Percentiles rank a stretch among this genome's conserved stretches.
phyloP scores from a whole-genome alignment of 371 early-diverging fungal species.

The Cladochytrium tenue region DNA sequence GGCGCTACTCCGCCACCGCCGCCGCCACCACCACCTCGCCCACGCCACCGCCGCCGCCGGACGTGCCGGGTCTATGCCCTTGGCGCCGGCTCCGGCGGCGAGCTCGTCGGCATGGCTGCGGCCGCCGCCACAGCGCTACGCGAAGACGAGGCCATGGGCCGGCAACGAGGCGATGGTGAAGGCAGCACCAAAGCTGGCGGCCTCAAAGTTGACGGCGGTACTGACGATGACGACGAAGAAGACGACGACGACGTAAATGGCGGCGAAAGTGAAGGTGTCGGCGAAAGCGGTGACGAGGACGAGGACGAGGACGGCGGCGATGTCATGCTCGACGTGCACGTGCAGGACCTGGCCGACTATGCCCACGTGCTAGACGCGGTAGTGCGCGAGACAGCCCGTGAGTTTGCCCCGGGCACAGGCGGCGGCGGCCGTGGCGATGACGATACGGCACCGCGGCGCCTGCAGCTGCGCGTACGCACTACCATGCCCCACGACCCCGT shows the following conservation, averaged over 20 bases:
- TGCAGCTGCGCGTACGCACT: not conserved
- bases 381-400: not conserved
- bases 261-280: too few species aligned
- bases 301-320: not conserved
- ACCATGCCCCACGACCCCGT: not conserved
- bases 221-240: too few species aligned
- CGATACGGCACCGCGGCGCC: not conserved
- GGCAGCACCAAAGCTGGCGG: not conserved
- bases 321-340: constrained; percentile 32
- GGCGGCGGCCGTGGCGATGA: not conserved
- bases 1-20: too few species aligned
- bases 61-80: constrained; percentile 28
- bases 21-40: too few species aligned
- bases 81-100: constrained; percentile 88
- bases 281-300: too few species aligned
- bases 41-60: too few species aligned
- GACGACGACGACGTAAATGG: too few species aligned
- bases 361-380: constrained; percentile 5
- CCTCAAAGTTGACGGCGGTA: not conserved
- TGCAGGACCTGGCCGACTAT: constrained; percentile 27
- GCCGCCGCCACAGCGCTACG: constrained; percentile 52
- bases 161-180: not conserved
- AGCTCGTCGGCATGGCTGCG: constrained; percentile 78
- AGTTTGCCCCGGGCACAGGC: not conserved
- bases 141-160: not conserved